Evolutionary conservation across 2,329 filamentous ascomycete species (phyloP).

Genomic region (Ascochyta clinopodiicola): DNA sequence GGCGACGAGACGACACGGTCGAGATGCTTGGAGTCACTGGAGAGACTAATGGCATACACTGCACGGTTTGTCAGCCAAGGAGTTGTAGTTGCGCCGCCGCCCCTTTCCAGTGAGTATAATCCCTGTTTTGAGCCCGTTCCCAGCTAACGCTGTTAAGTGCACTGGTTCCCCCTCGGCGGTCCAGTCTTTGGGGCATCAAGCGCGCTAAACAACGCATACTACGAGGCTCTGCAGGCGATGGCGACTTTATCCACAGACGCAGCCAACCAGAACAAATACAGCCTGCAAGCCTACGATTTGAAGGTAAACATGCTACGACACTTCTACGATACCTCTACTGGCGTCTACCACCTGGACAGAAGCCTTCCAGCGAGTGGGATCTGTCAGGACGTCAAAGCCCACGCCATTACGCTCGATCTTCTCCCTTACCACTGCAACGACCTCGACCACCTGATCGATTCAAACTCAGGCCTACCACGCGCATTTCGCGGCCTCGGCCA

Average conservation of each 20-base stretch:
- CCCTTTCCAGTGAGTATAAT: constrained; percentile 6
- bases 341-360: constrained; percentile 1
- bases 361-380: constrained; percentile 5
- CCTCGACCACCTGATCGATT: constrained; percentile 2
- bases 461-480: neutral
- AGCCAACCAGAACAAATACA: neutral
- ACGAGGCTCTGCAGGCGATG: constrained; percentile 13
- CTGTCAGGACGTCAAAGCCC: constrained; percentile 14
- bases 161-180: constrained; percentile 18
- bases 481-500: constrained; percentile 14
- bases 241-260: neutral
- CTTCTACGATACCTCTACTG: constrained; percentile 3
- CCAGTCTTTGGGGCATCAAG: constrained; percentile 14
- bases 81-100: constrained; percentile 7
- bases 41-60: constrained; percentile 5
- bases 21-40: neutral
- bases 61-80: constrained; percentile 2
- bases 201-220: constrained; percentile 15
- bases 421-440: constrained; percentile 2
- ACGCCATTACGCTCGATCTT: constrained; percentile 5
- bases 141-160: neutral
- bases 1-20: constrained; percentile 3
- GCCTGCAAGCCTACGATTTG: neutral
- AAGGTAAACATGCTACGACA: constrained; percentile 1
- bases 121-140: no score